Evolutionary conservation across 352 stramenopile species (phyloP), one percentile per base, ranked within the genome.

Genomic region (Phytophthora cryptogea): DNA sequence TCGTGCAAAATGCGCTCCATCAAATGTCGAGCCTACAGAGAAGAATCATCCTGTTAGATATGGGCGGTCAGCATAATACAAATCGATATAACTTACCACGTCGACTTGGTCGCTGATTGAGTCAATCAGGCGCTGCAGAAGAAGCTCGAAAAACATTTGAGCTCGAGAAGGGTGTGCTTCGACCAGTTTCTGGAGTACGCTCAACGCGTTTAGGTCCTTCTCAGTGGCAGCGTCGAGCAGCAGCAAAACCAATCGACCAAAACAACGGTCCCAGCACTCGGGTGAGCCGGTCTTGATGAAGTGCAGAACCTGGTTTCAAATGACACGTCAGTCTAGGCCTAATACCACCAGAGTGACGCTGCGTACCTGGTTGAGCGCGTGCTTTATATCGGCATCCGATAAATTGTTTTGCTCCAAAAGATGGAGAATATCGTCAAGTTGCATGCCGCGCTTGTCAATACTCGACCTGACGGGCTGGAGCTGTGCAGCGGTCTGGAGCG

Each of bases 111-210:
- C 54, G 23, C 54, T 72, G 13, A 83, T 70, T 27, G 69, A 63
- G 37, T 85, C 77, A 6, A 89, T 59, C 13, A 92, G 66, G 3
- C 78, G 76, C 27, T 81, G 50, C 14, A 89, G 54, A 54, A 92
- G 78, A n/a, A 78, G 61, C 31, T 87, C 70, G 30, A 84, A 73
- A 59, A 81, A 88, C 48, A 74, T 68, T 49, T 88, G 62, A 0
- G 70, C 66, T 6, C 75, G 80, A 31, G 57, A 53, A 10, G 66
- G 54, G 28, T 87, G 78, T 14, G 56, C 50, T 35, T 70, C 48
- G 5, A 92, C 63, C 14, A 92, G 54, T 10, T 57, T 59, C 35
- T 80, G 66, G 0, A 92, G 43, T 37, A 89, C 71, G 16, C 82
- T 83, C n/a, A 90, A 59, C 0, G 78, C 78, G 14, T 72, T 72